Evolutionary conservation across 495 filamentous ascomycete species (phyloP), one percentile per base, ranked within the genome.

Genomic region (Cercophora sp.): DNA sequence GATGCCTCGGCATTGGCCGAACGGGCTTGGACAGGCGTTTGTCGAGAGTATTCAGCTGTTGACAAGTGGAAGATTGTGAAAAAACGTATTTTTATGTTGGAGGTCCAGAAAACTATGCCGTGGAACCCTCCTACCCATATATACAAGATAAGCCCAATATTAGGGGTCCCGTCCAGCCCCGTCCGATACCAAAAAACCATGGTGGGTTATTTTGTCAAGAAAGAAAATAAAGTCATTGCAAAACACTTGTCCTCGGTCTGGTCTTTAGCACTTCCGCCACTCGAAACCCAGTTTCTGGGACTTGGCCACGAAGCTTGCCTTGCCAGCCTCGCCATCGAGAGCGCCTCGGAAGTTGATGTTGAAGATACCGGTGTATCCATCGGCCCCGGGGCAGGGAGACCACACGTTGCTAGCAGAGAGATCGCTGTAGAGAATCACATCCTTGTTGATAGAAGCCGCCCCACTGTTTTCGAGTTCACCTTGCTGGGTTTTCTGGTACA

Each of bases 281-380:
- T 73, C 66, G 20, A 73, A 63, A 18, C 64, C 62, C 72, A 67
- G 73, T 46, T 55, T 68, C 61, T 75, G 70, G 13, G 55, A 54
- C 41, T 60, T 46, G 35, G 68, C 71, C 59, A 70, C 70, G 46
- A 74, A 75, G 43, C 63, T 66, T 0, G 59, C 67, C 55, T 63
- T 67, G 54, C 61, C 48, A 26, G 60, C 53, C 32, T 65, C 65
- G 43, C 67, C 61, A 44, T 35, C 54, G 6, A 74, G 65, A 5
- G 61, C 68, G 44, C 65, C 67, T 51, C 72, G 67, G 64, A 73
- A 74, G 59, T 75, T 75, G 64, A 75, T 59, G 50, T 74, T 70
- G 35, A 75, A 55, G 50, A 75, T 67, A 13, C 72, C 72, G 34
- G 67, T 60, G 54, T 57, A 60, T 16, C 70, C 69, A 27, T 51